These are phyloP conservation scores for Allantophomopsis lycopodina DNA, from an alignment of 2,329 filamentous ascomycete genomes.

Conservation along the genomic window DNA sequence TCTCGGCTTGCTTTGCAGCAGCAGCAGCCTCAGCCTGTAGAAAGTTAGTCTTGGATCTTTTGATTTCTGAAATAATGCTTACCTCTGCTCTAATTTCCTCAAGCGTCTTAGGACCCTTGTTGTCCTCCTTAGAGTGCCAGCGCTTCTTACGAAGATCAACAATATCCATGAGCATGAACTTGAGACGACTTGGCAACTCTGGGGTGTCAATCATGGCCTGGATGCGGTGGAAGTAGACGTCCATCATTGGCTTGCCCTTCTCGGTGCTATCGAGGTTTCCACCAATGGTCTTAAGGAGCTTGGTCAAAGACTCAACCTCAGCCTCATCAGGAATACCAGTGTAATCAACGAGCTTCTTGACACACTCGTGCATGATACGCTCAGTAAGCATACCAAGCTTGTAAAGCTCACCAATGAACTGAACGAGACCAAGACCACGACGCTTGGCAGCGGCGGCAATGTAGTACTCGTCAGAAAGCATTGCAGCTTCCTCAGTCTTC, in stretches of 20 bases:
- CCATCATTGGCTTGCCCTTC: slow-evolving; percentile 77
- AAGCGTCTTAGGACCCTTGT: slow-evolving; percentile 96
- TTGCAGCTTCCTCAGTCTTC: slow-evolving; percentile 55
- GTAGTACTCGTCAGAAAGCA: slow-evolving; percentile 97
- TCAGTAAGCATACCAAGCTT: slow-evolving; percentile 98
- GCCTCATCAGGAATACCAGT: slow-evolving; percentile 87
- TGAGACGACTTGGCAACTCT: slow-evolving; percentile 72
- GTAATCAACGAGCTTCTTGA: slow-evolving; percentile 93
- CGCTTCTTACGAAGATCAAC: slow-evolving; percentile 64
- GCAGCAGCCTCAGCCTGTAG: slow-evolving; percentile 54
- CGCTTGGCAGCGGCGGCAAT: slow-evolving; percentile 86
- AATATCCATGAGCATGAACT: slow-evolving; percentile 95
- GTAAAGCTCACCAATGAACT: slow-evolving; percentile 98
- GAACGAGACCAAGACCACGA: slow-evolving; percentile 90
- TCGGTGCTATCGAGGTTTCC: slow-evolving; percentile 71
- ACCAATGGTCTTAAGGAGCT: slow-evolving; percentile 85
- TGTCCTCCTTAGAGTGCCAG: slow-evolving; percentile 78
- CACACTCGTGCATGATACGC: slow-evolving; percentile 99
- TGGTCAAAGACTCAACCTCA: slow-evolving; percentile 89
- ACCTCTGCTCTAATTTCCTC: slow-evolving; percentile 78
- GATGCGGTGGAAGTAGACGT: slow-evolving; percentile 87
- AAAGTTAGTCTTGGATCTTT: slow-evolving; percentile 12
- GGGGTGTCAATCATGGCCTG: slow-evolving; percentile 67
- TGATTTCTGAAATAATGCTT: slow-evolving; percentile 17
- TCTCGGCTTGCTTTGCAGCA: slow-evolving; percentile 71